Conservation (phyloP, 768 basidiomycete genomes). For the Boletus rufocinnamomeus region DNA sequence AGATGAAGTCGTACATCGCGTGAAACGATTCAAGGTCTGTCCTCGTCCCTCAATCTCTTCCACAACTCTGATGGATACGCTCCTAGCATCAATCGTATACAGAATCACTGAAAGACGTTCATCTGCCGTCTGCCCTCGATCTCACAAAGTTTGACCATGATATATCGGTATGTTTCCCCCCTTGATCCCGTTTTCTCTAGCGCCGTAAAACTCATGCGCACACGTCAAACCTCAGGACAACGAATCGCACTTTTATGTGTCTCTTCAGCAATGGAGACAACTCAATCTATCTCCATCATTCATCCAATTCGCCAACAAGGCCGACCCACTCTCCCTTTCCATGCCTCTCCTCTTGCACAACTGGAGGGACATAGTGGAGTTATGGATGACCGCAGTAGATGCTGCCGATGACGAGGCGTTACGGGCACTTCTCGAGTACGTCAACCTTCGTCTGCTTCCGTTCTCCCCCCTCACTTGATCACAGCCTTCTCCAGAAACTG, state of each 20-base stretch:
- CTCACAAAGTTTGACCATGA: conserved; percentile 60
- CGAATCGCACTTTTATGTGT: conserved; percentile 75
- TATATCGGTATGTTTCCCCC: conserved; percentile 43
- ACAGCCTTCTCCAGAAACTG: conserved; percentile 75
- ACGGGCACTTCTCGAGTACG: conserved; percentile 75
- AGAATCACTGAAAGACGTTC: conserved; percentile 65
- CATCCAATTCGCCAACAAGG: conserved; percentile 64
- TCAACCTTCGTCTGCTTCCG: background rate
- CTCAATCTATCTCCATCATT: conserved; percentile 80
- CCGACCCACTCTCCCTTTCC: conserved; percentile 63
- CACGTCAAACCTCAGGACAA: conserved; percentile 53
- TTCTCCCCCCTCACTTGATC: conserved; percentile 13
- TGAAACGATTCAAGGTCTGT: conserved; percentile 55
- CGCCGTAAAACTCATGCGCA: background rate
- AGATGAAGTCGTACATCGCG: conserved; percentile 35
- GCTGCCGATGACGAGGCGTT: conserved; percentile 71
- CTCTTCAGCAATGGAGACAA: conserved; percentile 75
- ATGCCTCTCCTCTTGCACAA: conserved; percentile 83
- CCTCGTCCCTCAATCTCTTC: background rate
- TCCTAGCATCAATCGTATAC: conserved; percentile 73
- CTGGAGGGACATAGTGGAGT: conserved; percentile 64
- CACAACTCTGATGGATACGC: background rate
- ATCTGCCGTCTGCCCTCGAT: conserved; percentile 65
- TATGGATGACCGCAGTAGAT: conserved; percentile 64
- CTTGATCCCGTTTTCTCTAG: background rate